phyloP scores from a whole-genome alignment of 2,329 filamentous ascomycete genomes.

The Penicillium occitanis region DNA sequence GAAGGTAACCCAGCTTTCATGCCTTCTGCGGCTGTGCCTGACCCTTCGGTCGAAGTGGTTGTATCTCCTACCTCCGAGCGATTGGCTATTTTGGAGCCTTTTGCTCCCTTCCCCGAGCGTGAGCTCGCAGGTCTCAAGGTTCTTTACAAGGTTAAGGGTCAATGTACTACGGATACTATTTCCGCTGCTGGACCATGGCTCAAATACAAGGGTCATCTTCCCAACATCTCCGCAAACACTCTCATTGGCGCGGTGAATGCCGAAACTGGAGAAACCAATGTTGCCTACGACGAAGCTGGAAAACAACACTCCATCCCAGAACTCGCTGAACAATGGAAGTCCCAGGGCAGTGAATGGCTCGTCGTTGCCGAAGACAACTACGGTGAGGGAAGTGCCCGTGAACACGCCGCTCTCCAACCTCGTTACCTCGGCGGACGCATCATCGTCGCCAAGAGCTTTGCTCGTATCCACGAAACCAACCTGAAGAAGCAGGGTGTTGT shows the following conservation, averaged over 20 bases:
- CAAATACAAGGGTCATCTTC: slow-evolving; percentile 98
- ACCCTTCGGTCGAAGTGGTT: slow-evolving; percentile 68
- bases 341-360: slow-evolving; percentile 74
- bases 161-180: slow-evolving; percentile 99
- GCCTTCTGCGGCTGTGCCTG: slow-evolving; percentile 69
- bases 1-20: slow-evolving; percentile 72
- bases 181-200: slow-evolving; percentile 96
- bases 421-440: slow-evolving; percentile 84
- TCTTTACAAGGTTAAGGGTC: slow-evolving; percentile 93
- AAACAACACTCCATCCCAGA: slow-evolving; percentile 76
- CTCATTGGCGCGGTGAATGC: slow-evolving; percentile 93
- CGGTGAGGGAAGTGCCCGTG: slow-evolving; percentile 64
- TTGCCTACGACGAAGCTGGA: slow-evolving; percentile 83
- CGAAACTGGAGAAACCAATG: slow-evolving; percentile 88
- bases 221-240: slow-evolving; percentile 97
- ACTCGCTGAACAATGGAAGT: slow-evolving; percentile 80
- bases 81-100: slow-evolving; percentile 87
- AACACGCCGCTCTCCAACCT: slow-evolving; percentile 50
- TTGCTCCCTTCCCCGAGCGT: slow-evolving; percentile 72
- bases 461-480: slow-evolving; percentile 92
- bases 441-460: slow-evolving; percentile 83
- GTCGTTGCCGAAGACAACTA: slow-evolving; percentile 98
- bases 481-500: slow-evolving; percentile 97
- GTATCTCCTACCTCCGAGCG: slow-evolving; percentile 87
- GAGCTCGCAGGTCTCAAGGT: slow-evolving; percentile 79